Conservation (phyloP, 1,284 basidiomycete species). For the Malassezia slooffiae region DNA sequence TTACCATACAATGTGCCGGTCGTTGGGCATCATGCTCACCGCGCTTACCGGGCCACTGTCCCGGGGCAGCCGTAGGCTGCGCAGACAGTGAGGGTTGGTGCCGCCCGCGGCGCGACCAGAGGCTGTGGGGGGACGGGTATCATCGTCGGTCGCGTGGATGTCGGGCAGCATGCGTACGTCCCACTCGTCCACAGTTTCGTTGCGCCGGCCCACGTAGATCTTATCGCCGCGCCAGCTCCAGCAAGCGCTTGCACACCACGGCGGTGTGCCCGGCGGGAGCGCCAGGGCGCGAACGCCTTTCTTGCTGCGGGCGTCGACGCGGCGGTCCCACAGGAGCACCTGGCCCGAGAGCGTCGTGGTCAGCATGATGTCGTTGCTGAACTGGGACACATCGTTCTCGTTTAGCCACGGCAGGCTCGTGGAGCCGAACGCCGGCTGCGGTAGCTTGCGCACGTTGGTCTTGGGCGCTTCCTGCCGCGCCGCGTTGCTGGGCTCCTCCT, state of each 20-base stretch:
- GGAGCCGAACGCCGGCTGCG: slow-evolving; percentile 38
- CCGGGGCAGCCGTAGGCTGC: slow-evolving; percentile 69
- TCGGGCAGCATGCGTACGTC: slow-evolving; percentile 54
- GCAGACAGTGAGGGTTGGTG: slow-evolving; percentile 61
- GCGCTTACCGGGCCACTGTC: slow-evolving; percentile 86
- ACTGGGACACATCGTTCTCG: slow-evolving; percentile 47
- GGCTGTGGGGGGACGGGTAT: neutral
- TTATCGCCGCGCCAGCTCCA: slow-evolving; percentile 81
- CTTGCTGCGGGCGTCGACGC: slow-evolving; percentile 53
- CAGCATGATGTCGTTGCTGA: slow-evolving; percentile 74
- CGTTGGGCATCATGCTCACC: slow-evolving; percentile 78
- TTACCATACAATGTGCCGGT: slow-evolving; percentile 76
- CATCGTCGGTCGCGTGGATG: neutral
- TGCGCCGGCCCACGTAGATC: slow-evolving; percentile 80
- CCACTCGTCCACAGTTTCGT: slow-evolving; percentile 86
- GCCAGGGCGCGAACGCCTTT: slow-evolving; percentile 67
- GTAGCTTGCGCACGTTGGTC: slow-evolving; percentile 15
- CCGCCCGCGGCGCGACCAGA: neutral
- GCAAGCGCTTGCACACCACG: slow-evolving; percentile 64
- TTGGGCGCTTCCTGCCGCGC: neutral
- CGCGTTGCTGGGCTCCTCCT: neutral
- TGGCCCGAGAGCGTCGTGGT: slow-evolving; percentile 86
- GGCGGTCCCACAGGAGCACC: slow-evolving; percentile 77
- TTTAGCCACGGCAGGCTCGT: slow-evolving; percentile 29
- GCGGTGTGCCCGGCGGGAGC: slow-evolving; percentile 79